Base-by-base conservation (phyloP, 257 asterid genomes). In the Verbena officinalis region DNA sequence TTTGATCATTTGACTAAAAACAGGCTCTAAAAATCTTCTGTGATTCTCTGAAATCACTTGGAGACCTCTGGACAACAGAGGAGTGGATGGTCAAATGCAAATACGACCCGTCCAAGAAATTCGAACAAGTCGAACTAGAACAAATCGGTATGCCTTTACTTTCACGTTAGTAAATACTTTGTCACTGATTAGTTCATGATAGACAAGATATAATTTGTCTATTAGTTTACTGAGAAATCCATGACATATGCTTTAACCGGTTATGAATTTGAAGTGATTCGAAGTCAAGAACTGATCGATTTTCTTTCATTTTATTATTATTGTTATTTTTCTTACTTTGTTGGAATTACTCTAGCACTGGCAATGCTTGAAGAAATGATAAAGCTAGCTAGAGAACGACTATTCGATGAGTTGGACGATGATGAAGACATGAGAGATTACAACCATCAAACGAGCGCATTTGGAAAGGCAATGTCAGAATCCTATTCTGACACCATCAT, bases 31-130 rank as follows among this genome's bases (percentile, higher is more conserved):
- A 67, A 20, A 57, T 74, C 55, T 79, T 93, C 27, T 93, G 95
- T 62, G 76, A 76, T 69, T 70, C 84, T 69, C 63, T 93, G 50
- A 78, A 80, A 81, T 80, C 86, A 57, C 79, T 93, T 16, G 97
- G 96, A 59, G 88, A 86, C 63, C 65, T 73, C 5, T 93, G 99
- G 99, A 86, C 94, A 40, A 73, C 77, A 9, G 94, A 75, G 64
- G 74, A 77, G 38, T 86, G 99, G 99, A 83, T 86, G 92, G 70
- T 69, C 21, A 79, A 66, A 57, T 83, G 84, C 73, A 81, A 83
- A 57, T 72, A 84, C 43, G 68, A 75, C 36, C 52, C 83, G 20
- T 78, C 79, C 21, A 53, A 23, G 77, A 72, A 72, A 46, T 42
- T 73, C 55, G 84, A 68, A 44, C 80, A 71, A 15, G 15, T 50